These are phyloP conservation scores for Fusarium sarcochroum DNA, from an alignment of 2,329 filamentous ascomycete genomes.

Conservation along the genomic window DNA sequence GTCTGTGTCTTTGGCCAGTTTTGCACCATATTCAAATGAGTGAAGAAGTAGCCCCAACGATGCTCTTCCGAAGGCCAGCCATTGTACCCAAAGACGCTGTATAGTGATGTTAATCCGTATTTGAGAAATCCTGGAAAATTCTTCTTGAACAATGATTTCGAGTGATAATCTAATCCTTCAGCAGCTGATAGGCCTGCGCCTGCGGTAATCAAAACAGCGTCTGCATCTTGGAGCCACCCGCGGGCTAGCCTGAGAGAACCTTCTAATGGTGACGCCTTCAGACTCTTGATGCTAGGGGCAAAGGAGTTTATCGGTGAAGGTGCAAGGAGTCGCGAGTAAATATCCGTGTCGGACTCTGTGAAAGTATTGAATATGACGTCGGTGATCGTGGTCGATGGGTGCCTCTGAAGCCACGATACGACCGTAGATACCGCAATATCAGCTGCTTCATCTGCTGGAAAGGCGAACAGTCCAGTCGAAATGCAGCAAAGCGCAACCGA, in stretches of 20 bases:
- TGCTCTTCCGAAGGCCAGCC: conserved; percentile 43
- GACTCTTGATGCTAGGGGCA: rapidly evolving
- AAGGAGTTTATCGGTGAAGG: rapidly evolving
- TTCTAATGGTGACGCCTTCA: rapidly evolving
- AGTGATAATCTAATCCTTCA: conserved; percentile 44
- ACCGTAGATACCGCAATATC: conserved; percentile 29
- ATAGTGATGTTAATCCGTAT: conserved; percentile 30
- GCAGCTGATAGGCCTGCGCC: conserved; percentile 43
- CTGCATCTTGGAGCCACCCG: conserved; percentile 37
- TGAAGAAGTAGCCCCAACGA: conserved; percentile 46
- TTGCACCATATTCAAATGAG: conserved; percentile 42
- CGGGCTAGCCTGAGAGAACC: conserved; percentile 12
- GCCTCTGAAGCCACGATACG: conserved; percentile 16
- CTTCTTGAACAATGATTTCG: conserved; percentile 24
- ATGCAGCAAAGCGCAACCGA: conserved; percentile 42
- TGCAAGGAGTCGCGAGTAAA: conserved; percentile 21
- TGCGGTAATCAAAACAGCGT: conserved; percentile 39
- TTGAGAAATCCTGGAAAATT: conserved; percentile 36
- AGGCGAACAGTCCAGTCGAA: conserved; percentile 41
- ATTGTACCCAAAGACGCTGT: conserved; percentile 40
- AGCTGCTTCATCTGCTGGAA: conserved; percentile 39
- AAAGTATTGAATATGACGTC: conserved; percentile 44
- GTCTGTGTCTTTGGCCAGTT: conserved; percentile 35
- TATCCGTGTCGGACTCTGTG: conserved; percentile 28
- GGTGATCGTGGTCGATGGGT: conserved; percentile 30